Base-by-base conservation (phyloP, 2,329 filamentous ascomycete species). In the Pseudodiploospora longispora region DNA sequence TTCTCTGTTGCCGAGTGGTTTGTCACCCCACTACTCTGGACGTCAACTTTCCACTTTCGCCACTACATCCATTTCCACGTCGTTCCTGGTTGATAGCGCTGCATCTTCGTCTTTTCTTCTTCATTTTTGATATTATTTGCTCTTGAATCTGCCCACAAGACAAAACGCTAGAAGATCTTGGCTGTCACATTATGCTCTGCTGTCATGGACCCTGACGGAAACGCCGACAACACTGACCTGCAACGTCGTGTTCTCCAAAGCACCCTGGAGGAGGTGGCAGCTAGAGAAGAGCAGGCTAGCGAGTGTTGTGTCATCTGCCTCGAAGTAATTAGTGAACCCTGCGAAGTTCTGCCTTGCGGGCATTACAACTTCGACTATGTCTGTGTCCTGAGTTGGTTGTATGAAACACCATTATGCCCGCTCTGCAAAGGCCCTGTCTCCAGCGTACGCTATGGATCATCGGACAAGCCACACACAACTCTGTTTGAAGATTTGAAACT, bases 241-340 rank as follows among this genome's bases (percentile, higher is more conserved):
- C 63, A 66, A 49, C 59, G 64, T 30, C 59, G 59, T 55, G 56
- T 75, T 7, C 58, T 75, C 29, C 66, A 69, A 37, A 65, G 57
- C 38, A 74, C 71, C 0, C 65, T 75, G 10, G 55, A 61, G 46
- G 67, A 74, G 50, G 60, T 70, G 37, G 57, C 63, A 10, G 50
- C 51, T 5, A 47, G 47, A n/a, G 50, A 53, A 28, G 48, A 56
- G 41, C 49, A 56, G 46, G 39, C 47, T 27, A 34, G 46, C 27
- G 55, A 60, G 50, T 79, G 75, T 57, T 96, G 90, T 63, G 87
- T 94, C 50, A 93, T 97, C 62, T 97, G 90, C 63, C 80, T 96
- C 48, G 85, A 91, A 45, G 59, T 68, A 42, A 72, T 95, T 56
- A 78, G 80, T 7, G 86, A 93, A 55, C 67, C 78, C 42, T 88